Evolutionary conservation across 2,329 filamentous ascomycete species (phyloP).

Genomic region (Chaetomiaceae sp.): DNA sequence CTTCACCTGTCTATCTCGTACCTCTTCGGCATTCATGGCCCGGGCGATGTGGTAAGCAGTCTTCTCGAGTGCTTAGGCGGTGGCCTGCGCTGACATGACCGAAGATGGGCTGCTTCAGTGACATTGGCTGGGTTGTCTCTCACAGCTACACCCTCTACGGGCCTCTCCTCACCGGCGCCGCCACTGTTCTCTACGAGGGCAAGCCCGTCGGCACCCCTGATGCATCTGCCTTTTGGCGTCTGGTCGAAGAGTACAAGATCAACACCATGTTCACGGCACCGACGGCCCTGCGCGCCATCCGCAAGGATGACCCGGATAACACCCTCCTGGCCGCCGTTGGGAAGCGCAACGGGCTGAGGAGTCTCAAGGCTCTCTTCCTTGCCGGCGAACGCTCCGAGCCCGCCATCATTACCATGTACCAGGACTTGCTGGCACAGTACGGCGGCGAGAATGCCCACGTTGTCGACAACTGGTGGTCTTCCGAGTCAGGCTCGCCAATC

Average conservation of each 20-base stretch:
- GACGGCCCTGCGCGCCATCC: slow-evolving; percentile 80
- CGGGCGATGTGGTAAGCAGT: slow-evolving; percentile 62
- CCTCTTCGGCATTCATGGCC: slow-evolving; percentile 75
- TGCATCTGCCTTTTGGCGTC: slow-evolving; percentile 81
- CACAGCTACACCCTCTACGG: slow-evolving; percentile 79
- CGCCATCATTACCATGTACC: slow-evolving; percentile 75
- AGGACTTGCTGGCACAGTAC: slow-evolving; percentile 63
- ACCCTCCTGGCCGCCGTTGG: slow-evolving; percentile 59
- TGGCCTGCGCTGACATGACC: background rate
- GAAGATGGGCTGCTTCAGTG: slow-evolving; percentile 42
- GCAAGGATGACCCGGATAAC: slow-evolving; percentile 77
- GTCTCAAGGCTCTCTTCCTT: slow-evolving; percentile 71
- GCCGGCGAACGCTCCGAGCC: slow-evolving; percentile 89
- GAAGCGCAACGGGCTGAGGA: slow-evolving; percentile 63
- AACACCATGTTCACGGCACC: slow-evolving; percentile 83
- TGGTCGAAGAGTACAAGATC: slow-evolving; percentile 79
- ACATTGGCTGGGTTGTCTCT: slow-evolving; percentile 90
- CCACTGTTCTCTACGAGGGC: slow-evolving; percentile 88
- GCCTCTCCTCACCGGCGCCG: slow-evolving; percentile 77
- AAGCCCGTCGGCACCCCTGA: slow-evolving; percentile 88
- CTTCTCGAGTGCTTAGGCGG: background rate
- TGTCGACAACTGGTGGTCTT: slow-evolving; percentile 59
- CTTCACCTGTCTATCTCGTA: slow-evolving; percentile 78
- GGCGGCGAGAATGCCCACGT: slow-evolving; percentile 59
- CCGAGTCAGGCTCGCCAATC: slow-evolving; percentile 55